These are phyloP conservation scores for Coemansia sp. DNA, from an alignment of 192 early-diverging fungal species.

Conservation along the genomic window DNA sequence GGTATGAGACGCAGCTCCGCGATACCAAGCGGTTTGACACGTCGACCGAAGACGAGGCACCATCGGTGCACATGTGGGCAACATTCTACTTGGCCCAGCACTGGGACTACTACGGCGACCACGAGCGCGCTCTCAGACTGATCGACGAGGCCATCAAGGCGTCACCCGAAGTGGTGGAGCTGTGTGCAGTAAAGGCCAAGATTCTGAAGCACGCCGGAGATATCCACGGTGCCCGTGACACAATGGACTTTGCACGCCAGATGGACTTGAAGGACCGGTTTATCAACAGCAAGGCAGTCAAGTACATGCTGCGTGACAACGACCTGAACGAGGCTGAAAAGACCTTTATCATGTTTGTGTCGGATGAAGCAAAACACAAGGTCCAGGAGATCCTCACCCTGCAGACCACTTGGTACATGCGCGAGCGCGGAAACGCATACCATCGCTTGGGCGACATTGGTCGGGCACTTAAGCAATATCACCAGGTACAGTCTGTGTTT, in stretches of 20 bases:
- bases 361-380: conserved; percentile 60
- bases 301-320: conserved; percentile 87
- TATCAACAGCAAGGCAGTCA: conserved; percentile 89
- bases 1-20: conserved; percentile 53
- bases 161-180: conserved; percentile 88
- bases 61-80: conserved; percentile 83
- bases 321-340: conserved; percentile 81
- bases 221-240: conserved; percentile 60
- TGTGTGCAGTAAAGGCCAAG: conserved; percentile 89
- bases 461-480: conserved; percentile 82
- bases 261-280: conserved; percentile 92
- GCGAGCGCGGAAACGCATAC: conserved; percentile 72
- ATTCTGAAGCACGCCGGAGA: conserved; percentile 93
- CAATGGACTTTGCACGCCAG: conserved; percentile 82
- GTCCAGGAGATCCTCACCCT: conserved; percentile 80
- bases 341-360: conserved; percentile 72
- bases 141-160: conserved; percentile 81
- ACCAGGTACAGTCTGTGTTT: conserved; percentile 80
- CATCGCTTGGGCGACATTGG: conserved; percentile 66
- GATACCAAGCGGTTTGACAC: conserved; percentile 50
- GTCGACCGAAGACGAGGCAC: conserved; percentile 60
- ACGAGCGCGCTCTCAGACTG: conserved; percentile 64
- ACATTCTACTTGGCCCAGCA: conserved; percentile 89
- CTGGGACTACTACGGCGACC: conserved; percentile 71
- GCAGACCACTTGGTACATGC: conserved; percentile 91